These are phyloP conservation scores for Imleria badia DNA, from an alignment of 768 basidiomycete genomes.

Conservation along the genomic window DNA sequence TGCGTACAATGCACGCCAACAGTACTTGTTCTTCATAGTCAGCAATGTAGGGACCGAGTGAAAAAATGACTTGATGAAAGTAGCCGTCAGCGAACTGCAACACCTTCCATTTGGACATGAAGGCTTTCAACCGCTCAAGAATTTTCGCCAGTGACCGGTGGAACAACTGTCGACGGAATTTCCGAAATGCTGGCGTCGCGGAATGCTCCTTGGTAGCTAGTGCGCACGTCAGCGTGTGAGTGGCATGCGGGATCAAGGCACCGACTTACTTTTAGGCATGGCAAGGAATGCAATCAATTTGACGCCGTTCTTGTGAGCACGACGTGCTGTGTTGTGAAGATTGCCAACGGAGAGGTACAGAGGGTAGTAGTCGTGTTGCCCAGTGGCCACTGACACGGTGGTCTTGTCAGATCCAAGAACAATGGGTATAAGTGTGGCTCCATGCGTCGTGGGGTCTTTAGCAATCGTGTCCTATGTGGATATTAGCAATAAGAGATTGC, in stretches of 20 bases:
- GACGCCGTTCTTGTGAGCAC: neutral
- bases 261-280: slow-evolving; percentile 2
- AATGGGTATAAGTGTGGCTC: neutral
- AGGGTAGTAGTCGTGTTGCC: neutral
- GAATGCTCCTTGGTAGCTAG: neutral
- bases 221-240: too few species aligned
- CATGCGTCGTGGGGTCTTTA: neutral
- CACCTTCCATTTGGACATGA: neutral
- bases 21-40: slow-evolving; percentile 42
- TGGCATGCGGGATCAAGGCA: too few species aligned
- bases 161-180: neutral
- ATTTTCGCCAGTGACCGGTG: neutral
- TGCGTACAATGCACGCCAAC: slow-evolving; percentile 31
- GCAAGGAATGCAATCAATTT: slow-evolving; percentile 1
- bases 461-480: too few species aligned
- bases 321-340: neutral
- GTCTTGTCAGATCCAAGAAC: neutral
- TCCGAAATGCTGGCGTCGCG: neutral
- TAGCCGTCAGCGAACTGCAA: neutral
- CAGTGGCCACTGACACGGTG: slow-evolving; percentile 1
- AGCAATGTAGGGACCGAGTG: slow-evolving; percentile 37
- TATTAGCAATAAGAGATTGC: too few species aligned
- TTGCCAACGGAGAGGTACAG: slow-evolving; percentile 6
- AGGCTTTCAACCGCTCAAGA: neutral
- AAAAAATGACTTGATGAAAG: neutral